Evolutionary conservation across 257 asterid genomes (phyloP), one percentile per base, ranked within the genome.

Genomic region (Penstemon davidsonii): DNA sequence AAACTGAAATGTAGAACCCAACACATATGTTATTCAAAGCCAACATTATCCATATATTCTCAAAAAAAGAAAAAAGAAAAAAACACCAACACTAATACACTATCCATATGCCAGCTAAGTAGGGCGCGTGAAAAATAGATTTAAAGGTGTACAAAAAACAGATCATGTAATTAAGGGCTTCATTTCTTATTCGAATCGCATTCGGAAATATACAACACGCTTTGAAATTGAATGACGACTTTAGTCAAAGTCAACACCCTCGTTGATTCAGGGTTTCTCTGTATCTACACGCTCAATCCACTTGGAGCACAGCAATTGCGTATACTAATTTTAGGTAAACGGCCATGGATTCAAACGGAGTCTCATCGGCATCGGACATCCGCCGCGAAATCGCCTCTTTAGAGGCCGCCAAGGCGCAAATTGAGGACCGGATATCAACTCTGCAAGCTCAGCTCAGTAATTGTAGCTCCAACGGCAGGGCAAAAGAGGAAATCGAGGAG

Each of bases 401-500:
- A 4, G 77, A 80, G 79, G 60, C 80, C 38, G 76, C 80, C 47
- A 80, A 70, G 69, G 58, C 75, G 13, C 67, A 73, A 8, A 79
- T 85, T 55, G 94, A 93, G 55, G 80, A 64, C 2, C 95, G 76
- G 42, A 81, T 93, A 70, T 79, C 94, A 3, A 63, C 83, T 43
- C 88, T 93, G 18, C 90, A 80, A 80, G 79, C 87, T 55, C 90
- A 73, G 53, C 92, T 93, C 69, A 72, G 64, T 60, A 68, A 60
- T 51, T 69, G 55, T 72, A 44, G 62, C 66, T 50, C 40, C 55
- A 67, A 33, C 7, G 53, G 60, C 7, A 49, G 10, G 4, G 40
- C 64, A 45, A 58, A 54, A 55, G 45, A 59, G 53, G 83, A 66
- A 50, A 61, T 15, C 39, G 60, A 60, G 54, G 72, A 60, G 63